Evolutionary conservation across 805 yeast genomes (phyloP), one percentile per base, ranked within the genome.

Genomic region (Candida boleticola): DNA sequence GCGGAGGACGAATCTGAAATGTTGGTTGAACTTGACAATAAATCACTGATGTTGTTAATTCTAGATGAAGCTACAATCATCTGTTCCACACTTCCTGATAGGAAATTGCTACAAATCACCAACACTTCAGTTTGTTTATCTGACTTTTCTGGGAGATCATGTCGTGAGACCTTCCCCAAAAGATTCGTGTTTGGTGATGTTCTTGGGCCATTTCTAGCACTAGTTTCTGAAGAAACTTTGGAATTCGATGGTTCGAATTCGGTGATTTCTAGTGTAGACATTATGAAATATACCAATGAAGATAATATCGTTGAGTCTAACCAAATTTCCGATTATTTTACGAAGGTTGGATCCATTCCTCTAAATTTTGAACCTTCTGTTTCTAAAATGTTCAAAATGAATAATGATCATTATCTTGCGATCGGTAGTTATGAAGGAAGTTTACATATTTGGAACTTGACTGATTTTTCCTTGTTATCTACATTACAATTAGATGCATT

Each of bases 31-130:
- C 51, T 64, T 3, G 57, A 52, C 14, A 47, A 44, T 6, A n/a
- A n/a, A n/a, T n/a, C n/a, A n/a, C n/a, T n/a, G n/a, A 46, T 57
- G 1, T 39, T 40, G 3, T 35, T 62, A 1, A 37, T 43, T 2
- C n/a, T 42, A 9, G 45, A 52, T 4, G 49, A 39, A 2, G 40
- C 44, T 1, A 59, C 68, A 5, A 22, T 52, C 4, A 37, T 49
- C n/a, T 40, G 52, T 2, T 36, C 47, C 26, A 36, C 37, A 11
- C 40, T 54, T 29, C 18, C 43, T 3, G 41, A 45, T 5, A 55
- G 50, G 3, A 40, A 41, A 3, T 32, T 58, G 9, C 41, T 64
- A 3, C 73, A 68, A 43, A 48, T 67, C 19, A 56, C 66, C 1
- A 44, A 59, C 1, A 39, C 27, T 14, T 34, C 46, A 2, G 42